Conservation (phyloP, 108 stramenopile genomes). For the Hondaea fermentalgiana region DNA sequence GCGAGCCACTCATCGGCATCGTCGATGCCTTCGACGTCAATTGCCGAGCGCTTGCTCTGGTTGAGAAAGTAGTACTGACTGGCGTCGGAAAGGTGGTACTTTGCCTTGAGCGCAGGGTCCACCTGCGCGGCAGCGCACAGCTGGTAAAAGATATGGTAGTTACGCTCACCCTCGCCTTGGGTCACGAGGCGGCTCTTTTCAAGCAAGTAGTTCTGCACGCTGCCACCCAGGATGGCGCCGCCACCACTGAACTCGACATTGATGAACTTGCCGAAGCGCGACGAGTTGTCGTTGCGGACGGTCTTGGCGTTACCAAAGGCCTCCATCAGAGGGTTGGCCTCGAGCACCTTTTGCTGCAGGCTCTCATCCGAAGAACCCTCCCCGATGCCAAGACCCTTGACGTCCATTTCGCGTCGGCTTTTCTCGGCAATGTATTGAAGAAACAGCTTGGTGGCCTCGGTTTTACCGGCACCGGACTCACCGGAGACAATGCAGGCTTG, state of each 20-base stretch:
- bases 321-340: slow-evolving; percentile 32
- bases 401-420: neutral
- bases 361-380: neutral
- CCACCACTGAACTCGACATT: slow-evolving; percentile 25
- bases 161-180: slow-evolving; percentile 28
- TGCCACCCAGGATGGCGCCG: slow-evolving; percentile 26
- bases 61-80: neutral
- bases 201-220: slow-evolving; percentile 26
- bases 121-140: neutral
- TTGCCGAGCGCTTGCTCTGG: neutral
- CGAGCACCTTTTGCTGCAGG: slow-evolving; percentile 23
- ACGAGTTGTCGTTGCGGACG: slow-evolving; percentile 27
- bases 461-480: slow-evolving; percentile 35
- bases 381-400: neutral
- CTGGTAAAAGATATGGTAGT: slow-evolving; percentile 40
- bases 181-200: slow-evolving; percentile 27
- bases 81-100: neutral
- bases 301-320: slow-evolving; percentile 37
- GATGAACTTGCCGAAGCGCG: slow-evolving; percentile 42
- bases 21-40: neutral
- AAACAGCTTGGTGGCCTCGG: slow-evolving; percentile 32
- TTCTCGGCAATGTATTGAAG: slow-evolving; percentile 26
- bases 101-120: neutral
- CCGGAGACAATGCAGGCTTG: slow-evolving; percentile 13
- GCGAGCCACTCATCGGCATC: neutral